Percentiles rank a stretch among this genome's conserved stretches.
phyloP scores from a whole-genome alignment of 2,329 filamentous ascomycete genomes.

The Nothophoma quercina region DNA sequence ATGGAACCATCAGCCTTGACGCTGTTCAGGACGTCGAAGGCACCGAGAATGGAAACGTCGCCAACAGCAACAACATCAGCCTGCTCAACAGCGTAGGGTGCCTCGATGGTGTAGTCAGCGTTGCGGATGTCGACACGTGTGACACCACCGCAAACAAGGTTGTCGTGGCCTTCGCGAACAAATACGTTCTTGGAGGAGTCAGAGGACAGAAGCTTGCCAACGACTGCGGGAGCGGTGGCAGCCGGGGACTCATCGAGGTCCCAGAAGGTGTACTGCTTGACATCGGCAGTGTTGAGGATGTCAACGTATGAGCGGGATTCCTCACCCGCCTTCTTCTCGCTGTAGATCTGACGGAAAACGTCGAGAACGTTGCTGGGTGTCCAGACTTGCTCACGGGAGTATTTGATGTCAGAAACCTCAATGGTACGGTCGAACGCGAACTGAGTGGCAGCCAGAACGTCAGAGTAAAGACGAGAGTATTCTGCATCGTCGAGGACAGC shows the following conservation, averaged over 20 bases:
- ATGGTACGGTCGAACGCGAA: slow-evolving; percentile 68
- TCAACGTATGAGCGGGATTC: slow-evolving; percentile 58
- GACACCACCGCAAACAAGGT: slow-evolving; percentile 75
- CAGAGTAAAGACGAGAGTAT: slow-evolving; percentile 88
- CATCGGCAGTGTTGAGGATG: slow-evolving; percentile 61
- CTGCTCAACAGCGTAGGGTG: slow-evolving; percentile 79
- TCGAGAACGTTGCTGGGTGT: slow-evolving; percentile 62
- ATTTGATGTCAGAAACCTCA: slow-evolving; percentile 86
- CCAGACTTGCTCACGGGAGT: slow-evolving; percentile 75
- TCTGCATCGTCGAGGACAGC: slow-evolving; percentile 77
- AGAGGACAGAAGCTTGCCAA: slow-evolving; percentile 67
- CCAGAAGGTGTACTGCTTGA: slow-evolving; percentile 93
- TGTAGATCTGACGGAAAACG: slow-evolving; percentile 56
- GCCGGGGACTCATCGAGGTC: slow-evolving; percentile 79
- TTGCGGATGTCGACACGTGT: slow-evolving; percentile 85
- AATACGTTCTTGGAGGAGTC: slow-evolving; percentile 69
- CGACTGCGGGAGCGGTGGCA: slow-evolving; percentile 67
- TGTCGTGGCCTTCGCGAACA: slow-evolving; percentile 67
- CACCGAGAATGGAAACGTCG: slow-evolving; percentile 79
- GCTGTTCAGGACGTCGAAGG: slow-evolving; percentile 75
- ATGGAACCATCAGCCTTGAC: slow-evolving; percentile 76
- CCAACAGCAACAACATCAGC: slow-evolving; percentile 83
- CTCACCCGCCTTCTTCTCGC: slow-evolving; percentile 50
- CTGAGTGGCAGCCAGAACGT: slow-evolving; percentile 83
- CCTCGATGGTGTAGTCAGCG: slow-evolving; percentile 82